Base-by-base conservation (phyloP, 768 basidiomycete genomes). In the Imleria badia region DNA sequence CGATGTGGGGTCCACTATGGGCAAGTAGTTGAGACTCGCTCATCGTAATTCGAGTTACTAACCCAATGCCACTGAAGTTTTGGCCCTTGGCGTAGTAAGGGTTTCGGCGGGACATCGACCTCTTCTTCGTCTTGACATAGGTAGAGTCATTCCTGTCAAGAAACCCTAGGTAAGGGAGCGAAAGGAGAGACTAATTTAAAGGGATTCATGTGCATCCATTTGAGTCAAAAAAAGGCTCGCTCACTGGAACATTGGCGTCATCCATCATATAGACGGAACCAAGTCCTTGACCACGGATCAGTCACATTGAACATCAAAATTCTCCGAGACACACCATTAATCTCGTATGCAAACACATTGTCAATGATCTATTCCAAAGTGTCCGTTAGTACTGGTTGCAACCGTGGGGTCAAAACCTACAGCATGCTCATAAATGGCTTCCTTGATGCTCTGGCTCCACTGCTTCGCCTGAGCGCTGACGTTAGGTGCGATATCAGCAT, bases 221-320 rank as follows among this genome's bases (percentile, higher is more conserved):
- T 20, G 29, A 41, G 55, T 43, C 35, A 39, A 5, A 22, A n/a
- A 20, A 35, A 34, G 4, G 22, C 9, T 34, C 15, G 67, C 84
- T 61, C 67, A 89, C 87, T 6, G 89, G 89, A 40, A 91, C 89
- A 59, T 91, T 91, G 7, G 89, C 89, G 60, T 91, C 89, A 60
- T 91, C 89, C 89, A 91, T 91, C 19, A 89, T 81, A 67, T 89
- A 89, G 52, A 82, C 74, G 11, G 83, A 80, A 33, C 89, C 86
- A 46, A 86, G 78, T 9, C 87, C 84, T 85, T 55, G 14, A 29
- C 31, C 19, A 48, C 14, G 14, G 33, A 17, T 51, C 45, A 48
- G 43, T 42, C 19, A 43, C 17, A 26, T 23, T 26, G 40, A 13
- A 11, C 29, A 41, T 17, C 29, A 9, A 26, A 6, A 43, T 33